A percentile compares a stretch with the other conserved stretches of the same genome.
These are phyloP conservation scores for Penicillium sp. DNA, from an alignment of 2,329 filamentous ascomycete species.

Conservation along the genomic window DNA sequence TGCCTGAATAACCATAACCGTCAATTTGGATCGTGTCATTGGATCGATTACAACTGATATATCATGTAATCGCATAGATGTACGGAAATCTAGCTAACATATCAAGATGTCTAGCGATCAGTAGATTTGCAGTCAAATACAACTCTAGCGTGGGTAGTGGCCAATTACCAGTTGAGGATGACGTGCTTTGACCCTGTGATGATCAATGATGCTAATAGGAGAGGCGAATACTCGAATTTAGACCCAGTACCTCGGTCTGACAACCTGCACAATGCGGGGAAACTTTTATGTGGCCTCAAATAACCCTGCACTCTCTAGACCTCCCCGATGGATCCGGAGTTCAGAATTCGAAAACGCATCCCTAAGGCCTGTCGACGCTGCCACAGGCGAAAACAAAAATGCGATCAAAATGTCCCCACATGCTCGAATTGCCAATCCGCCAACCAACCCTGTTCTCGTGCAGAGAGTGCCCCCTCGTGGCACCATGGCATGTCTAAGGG, in stretches of 20 bases:
- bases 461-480: constrained; percentile 25
- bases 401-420: constrained; percentile 23
- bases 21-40: too few species aligned
- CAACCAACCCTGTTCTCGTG: constrained; percentile 22
- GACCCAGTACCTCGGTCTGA: neutral
- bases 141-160: neutral
- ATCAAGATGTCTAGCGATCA: too few species aligned
- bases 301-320: neutral
- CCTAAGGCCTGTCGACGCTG: constrained; percentile 29
- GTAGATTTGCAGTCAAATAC: neutral
- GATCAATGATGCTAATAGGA: neutral
- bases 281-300: neutral
- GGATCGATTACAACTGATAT: too few species aligned
- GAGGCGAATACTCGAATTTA: neutral
- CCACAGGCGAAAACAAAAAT: constrained; percentile 31
- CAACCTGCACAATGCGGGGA: neutral
- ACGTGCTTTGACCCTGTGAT: constrained; percentile 6
- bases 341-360: constrained; percentile 24
- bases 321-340: constrained; percentile 7
- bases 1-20: too few species aligned
- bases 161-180: neutral
- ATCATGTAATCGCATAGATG: too few species aligned
- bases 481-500: constrained; percentile 33
- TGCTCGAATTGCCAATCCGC: constrained; percentile 28
- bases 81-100: too few species aligned